A percentile compares a stretch with the other conserved stretches of the same genome.
These are phyloP conservation scores for Mycena sanguinolenta DNA, from an alignment of 768 basidiomycete species.

Conservation along the genomic window DNA sequence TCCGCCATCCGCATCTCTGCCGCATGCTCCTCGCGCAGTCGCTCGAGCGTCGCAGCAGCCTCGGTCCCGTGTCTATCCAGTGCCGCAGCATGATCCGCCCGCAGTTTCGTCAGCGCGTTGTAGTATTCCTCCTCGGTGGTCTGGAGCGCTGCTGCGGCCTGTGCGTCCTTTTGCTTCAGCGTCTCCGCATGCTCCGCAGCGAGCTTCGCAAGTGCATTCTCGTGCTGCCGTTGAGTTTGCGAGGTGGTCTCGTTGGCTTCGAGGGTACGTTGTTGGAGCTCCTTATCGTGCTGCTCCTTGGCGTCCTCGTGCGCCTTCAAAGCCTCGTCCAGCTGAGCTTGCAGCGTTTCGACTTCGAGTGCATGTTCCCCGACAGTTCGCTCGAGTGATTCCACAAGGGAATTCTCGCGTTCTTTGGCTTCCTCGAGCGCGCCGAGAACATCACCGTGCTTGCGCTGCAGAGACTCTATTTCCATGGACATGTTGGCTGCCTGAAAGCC, in stretches of 20 bases:
- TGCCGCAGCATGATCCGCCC: conserved; percentile 76
- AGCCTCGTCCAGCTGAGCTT: conserved; percentile 63
- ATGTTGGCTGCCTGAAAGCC: conserved; percentile 79
- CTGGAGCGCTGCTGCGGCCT: conserved; percentile 67
- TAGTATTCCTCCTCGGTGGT: conserved; percentile 87
- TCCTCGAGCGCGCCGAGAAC: conserved; percentile 66
- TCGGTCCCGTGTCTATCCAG: conserved; percentile 75
- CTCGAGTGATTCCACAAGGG: conserved; percentile 65
- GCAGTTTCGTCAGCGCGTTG: conserved; percentile 82
- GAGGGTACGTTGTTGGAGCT: background rate
- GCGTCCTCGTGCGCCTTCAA: conserved; percentile 61
- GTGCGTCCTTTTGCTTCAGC: conserved; percentile 73
- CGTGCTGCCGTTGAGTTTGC: conserved; percentile 67
- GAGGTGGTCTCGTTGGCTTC: conserved; percentile 64
- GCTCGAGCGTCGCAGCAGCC: conserved; percentile 71
- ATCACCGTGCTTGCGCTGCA: conserved; percentile 72
- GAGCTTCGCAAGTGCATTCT: conserved; percentile 61
- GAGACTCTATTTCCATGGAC: conserved; percentile 86
- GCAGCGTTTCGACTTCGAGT: conserved; percentile 61
- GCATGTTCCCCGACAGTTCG: conserved; percentile 65
- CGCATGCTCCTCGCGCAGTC: conserved; percentile 83
- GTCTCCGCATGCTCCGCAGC: conserved; percentile 66
- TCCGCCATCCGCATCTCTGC: conserved; percentile 80
- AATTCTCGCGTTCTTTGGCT: conserved; percentile 68
- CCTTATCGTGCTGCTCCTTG: background rate